These are phyloP conservation scores for Stipa capillata DNA, from an alignment of 176 grass and related monocot genomes.

Conservation along the genomic window DNA sequence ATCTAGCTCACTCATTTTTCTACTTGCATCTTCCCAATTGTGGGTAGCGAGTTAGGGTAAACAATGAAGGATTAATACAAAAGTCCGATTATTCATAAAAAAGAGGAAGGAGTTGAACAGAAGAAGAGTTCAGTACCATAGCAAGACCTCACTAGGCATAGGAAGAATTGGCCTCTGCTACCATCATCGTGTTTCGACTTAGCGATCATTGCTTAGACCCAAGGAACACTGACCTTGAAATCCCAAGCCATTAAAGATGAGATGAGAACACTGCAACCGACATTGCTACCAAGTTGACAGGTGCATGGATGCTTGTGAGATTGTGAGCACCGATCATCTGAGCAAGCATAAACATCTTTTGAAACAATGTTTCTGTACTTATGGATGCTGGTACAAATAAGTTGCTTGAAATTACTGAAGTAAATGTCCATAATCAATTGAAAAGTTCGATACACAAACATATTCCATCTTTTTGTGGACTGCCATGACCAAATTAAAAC, in stretches of 20 bases:
- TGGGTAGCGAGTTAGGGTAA: constrained; percentile 32
- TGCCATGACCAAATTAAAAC: constrained; percentile 49
- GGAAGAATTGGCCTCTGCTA: constrained; percentile 10
- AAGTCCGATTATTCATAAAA: constrained; percentile 43
- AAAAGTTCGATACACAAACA: constrained; percentile 36
- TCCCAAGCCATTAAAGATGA: constrained; percentile 30
- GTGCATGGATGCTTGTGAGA: constrained; percentile 18
- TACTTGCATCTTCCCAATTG: constrained; percentile 36
- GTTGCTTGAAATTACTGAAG: constrained; percentile 38
- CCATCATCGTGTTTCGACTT: constrained; percentile 13
- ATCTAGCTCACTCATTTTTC: constrained; percentile 43
- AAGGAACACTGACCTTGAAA: constrained; percentile 24
- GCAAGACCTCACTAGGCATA: neutral
- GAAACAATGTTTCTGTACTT: constrained; percentile 28
- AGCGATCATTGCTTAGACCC: neutral
- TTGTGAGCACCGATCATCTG: constrained; percentile 37
- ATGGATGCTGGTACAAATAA: constrained; percentile 15
- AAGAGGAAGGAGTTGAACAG: neutral
- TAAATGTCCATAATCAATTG: constrained; percentile 35
- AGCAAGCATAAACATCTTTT: constrained; percentile 44
- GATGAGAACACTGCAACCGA: neutral
- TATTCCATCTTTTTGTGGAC: constrained; percentile 41
- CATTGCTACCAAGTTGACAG: neutral
- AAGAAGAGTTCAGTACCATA: constrained; percentile 5
- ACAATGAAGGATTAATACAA: constrained; percentile 51